These are phyloP conservation scores for Neurospora tetraspora DNA, from an alignment of 495 filamentous ascomycete genomes.

Conservation along the genomic window DNA sequence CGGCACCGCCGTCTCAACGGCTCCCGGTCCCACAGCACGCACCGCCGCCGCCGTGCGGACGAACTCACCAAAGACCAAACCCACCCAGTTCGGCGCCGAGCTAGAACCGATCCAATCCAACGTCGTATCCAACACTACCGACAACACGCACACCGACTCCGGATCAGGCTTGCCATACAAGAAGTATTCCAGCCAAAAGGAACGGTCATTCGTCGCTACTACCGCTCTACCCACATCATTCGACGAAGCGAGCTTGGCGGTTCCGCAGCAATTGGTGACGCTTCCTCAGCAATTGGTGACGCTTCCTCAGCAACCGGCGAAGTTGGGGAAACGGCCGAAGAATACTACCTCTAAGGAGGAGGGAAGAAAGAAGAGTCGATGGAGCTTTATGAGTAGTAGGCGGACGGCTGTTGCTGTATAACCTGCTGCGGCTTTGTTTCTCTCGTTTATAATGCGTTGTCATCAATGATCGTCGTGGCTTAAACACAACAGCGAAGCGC, in stretches of 20 bases:
- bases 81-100: conserved; percentile 10
- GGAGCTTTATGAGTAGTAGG: conserved; percentile 15
- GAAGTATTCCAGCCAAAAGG: conserved; percentile 5
- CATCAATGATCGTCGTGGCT: neutral
- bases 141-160: neutral
- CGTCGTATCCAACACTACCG: neutral
- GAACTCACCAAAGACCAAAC: conserved; percentile 5
- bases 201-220: neutral
- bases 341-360: neutral
- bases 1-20: neutral
- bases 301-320: conserved; percentile 3
- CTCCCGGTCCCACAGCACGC: neutral
- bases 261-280: conserved; percentile 2
- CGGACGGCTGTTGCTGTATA: conserved; percentile 14
- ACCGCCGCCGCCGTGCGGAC: neutral
- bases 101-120: conserved; percentile 17
- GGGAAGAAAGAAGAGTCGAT: conserved; percentile 12
- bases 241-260: conserved; percentile 8
- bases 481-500: neutral
- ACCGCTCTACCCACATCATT: conserved; percentile 11
- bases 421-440: neutral
- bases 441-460: neutral
- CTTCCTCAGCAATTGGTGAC: neutral
- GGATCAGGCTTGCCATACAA: neutral
- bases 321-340: conserved; percentile 19